These are phyloP conservation scores for Chenopodium quinoa DNA, from an alignment of 148 eudicot genomes.

Conservation along the genomic window DNA sequence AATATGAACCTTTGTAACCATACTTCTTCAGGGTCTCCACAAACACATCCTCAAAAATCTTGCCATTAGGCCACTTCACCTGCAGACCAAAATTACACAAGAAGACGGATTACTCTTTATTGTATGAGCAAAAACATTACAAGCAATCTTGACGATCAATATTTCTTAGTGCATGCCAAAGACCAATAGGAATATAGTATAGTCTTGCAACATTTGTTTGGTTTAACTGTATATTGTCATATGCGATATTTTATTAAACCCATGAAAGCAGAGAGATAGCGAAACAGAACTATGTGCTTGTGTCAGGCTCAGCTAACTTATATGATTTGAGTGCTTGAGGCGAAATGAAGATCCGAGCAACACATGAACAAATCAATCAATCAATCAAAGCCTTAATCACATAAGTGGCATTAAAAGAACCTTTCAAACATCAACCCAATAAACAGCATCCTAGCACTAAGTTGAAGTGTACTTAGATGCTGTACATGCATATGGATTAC, in stretches of 20 bases:
- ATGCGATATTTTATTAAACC: neutral
- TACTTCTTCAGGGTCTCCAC: conserved; percentile 77
- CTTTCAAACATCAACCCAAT: neutral
- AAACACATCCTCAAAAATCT: conserved; percentile 79
- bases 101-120: neutral
- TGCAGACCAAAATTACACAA: conserved; percentile 23
- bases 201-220: too few relatives aligned
- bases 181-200: neutral
- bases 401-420: too few relatives aligned
- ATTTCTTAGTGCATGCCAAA: neutral
- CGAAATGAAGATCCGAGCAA: neutral
- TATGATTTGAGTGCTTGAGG: neutral
- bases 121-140: neutral
- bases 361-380: neutral
- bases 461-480: too few relatives aligned
- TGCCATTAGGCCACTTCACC: conserved; percentile 92
- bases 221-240: too few relatives aligned
- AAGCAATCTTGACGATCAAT: neutral
- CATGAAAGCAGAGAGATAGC: neutral
- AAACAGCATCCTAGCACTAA: too few relatives aligned
- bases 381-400: too few relatives aligned
- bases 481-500: neutral
- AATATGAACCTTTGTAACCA: conserved; percentile 79
- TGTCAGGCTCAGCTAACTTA: neutral
- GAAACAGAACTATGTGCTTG: neutral